These are phyloP conservation scores for Solanum tacnaense DNA, from an alignment of 257 asterid genomes.

Conservation along the genomic window DNA sequence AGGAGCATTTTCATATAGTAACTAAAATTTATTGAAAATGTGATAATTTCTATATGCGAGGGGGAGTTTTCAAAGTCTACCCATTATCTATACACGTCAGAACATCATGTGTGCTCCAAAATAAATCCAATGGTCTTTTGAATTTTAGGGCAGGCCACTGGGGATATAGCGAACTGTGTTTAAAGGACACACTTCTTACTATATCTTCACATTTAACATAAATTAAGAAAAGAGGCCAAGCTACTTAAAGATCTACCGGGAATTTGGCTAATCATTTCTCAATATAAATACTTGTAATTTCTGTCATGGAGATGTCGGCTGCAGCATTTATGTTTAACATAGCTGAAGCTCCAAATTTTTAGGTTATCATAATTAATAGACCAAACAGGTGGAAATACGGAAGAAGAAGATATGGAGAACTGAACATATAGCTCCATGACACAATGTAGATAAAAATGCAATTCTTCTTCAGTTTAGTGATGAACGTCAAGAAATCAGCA, in stretches of 20 bases:
- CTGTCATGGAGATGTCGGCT: not conserved
- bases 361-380: not conserved
- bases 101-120: not conserved
- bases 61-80: not conserved
- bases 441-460: not conserved
- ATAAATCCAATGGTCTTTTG: not conserved
- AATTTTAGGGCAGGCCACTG: not conserved
- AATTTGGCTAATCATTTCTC: not conserved
- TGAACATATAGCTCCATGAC: not conserved
- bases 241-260: not conserved
- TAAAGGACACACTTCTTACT: not conserved
- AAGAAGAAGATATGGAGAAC: not conserved
- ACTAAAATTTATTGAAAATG: not conserved
- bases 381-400: not conserved
- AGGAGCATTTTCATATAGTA: not conserved
- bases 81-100: not conserved
- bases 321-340: not conserved
- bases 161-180: not conserved
- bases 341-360: not conserved
- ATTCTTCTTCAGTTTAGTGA: not conserved
- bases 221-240: not conserved
- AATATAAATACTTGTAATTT: not conserved
- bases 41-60: not conserved
- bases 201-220: not conserved
- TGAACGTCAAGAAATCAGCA: constrained; percentile 2